phyloP scores from a whole-genome alignment of 306 rosid species.

The Cucurbita pepo region DNA sequence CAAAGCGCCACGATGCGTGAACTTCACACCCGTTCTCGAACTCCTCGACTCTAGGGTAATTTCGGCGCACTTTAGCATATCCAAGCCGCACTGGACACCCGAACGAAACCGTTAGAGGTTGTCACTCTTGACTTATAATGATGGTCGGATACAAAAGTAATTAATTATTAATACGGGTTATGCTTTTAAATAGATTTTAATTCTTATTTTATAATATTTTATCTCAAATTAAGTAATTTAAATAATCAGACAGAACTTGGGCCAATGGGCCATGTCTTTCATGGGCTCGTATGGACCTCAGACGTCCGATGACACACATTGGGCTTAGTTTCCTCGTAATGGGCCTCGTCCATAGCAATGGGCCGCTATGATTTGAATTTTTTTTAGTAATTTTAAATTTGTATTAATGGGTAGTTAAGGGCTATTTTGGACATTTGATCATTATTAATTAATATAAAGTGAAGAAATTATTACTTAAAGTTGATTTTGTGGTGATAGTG shows the following conservation, averaged over 20 bases:
- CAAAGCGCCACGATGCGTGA: constrained; percentile 84
- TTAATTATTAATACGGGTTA: too few relatives aligned
- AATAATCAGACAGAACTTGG: background rate
- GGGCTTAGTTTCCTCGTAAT: background rate
- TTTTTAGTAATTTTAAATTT: too few relatives aligned
- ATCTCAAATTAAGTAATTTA: too few relatives aligned
- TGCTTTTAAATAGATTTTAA: too few relatives aligned
- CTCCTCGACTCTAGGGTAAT: constrained; percentile 62
- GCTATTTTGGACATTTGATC: too few relatives aligned
- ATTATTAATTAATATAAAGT: too few relatives aligned
- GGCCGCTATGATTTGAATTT: background rate
- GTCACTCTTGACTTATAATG: too few relatives aligned
- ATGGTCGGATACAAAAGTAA: too few relatives aligned
- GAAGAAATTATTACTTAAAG: background rate
- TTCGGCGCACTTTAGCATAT: constrained; percentile 64
- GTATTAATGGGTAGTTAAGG: too few relatives aligned
- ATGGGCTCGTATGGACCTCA: background rate
- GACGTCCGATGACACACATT: background rate
- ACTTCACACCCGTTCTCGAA: constrained; percentile 62
- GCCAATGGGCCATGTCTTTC: background rate
- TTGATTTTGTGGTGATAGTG: background rate
- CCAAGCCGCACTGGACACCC: constrained; percentile 63
- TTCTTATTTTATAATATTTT: too few relatives aligned
- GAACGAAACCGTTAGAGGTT: constrained; percentile 28
- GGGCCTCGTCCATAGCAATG: background rate